Evolutionary conservation across 495 filamentous ascomycete species (phyloP), one percentile per base, ranked within the genome.

Genomic region (Aeminium ludgeri): DNA sequence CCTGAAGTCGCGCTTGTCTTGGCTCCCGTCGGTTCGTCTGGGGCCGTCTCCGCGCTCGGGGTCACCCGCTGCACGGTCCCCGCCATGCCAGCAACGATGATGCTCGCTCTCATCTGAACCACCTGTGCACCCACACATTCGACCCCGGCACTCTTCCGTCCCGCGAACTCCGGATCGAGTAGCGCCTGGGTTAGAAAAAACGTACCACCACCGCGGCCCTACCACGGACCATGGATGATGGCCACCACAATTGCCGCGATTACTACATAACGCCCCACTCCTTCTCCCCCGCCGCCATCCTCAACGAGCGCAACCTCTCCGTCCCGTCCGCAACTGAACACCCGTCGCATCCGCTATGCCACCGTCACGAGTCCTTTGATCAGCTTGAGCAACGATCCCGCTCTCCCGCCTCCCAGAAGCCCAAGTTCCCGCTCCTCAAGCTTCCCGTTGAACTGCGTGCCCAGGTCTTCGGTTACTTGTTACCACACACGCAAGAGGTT

Each of bases 371-470:
- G 20, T 35, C 29, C 32, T 51, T 20, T n/a, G 15, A 37, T n/a
- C 44, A 51, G 25, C 37, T 48, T 13, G 45, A 48, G 25, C 27
- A 43, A 10, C 46, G 42, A 13, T 53, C 39, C 28, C 47, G 48
- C 43, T 44, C 39, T 1, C 48, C 48, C 10, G 44, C 43, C 2
- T 40, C 34, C 13, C 28, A 36, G 16, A 47, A 47, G 28, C 48
- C 48, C 13, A 43, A 44, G 34, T 51, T 51, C 29, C 53, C 38
- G 1, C 48, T 63, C 36, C 47, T 63, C 29, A 34, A 42, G 15
- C 54, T 64, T 2, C 60, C 61, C 10, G 43, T 60, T 20, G 61
- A 64, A 35, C 50, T 64, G 25, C 54, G 60, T 6, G 51, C 50
- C 17, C 40, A 61, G n/a, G 60, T 64, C 25, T 53, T 59, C 34